phyloP scores from a whole-genome alignment of 2,329 filamentous ascomycete species.

The Fusarium gaditjirri region DNA sequence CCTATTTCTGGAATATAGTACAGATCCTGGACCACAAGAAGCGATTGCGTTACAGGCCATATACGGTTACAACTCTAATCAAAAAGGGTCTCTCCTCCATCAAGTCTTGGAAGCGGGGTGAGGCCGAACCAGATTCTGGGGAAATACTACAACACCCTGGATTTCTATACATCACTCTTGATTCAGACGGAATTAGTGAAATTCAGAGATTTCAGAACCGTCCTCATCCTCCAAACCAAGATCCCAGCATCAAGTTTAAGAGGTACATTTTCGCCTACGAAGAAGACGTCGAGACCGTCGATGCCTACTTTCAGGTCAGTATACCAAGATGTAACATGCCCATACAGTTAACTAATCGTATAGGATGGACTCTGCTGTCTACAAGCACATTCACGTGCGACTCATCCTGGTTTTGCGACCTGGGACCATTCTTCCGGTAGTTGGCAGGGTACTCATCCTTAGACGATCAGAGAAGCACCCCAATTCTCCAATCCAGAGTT shows the following conservation, averaged over 20 bases:
- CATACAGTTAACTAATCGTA: not conserved
- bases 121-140: not conserved
- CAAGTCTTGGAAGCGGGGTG: not conserved
- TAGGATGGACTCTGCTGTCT: constrained; percentile 1
- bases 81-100: not conserved
- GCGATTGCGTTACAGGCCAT: not conserved
- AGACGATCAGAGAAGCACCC: not conserved
- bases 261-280: not conserved
- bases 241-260: not conserved
- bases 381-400: fast-evolving
- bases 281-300: not conserved
- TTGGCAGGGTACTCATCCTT: not conserved
- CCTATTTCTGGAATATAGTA: not conserved
- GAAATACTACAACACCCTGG: fast-evolving
- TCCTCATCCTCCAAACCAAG: not conserved
- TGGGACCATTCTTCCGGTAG: not conserved
- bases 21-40: not conserved
- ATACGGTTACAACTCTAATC: no score
- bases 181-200: not conserved
- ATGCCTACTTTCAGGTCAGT: not conserved
- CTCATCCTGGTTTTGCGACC: not conserved
- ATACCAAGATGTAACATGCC: fast-evolving
- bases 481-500: no score
- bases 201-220: not conserved
- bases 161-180: not conserved